A percentile compares a stretch with the other conserved stretches of the same genome.
Conservation (phyloP, 1,284 basidiomycete species). For the Nidula niveotomentosa region DNA sequence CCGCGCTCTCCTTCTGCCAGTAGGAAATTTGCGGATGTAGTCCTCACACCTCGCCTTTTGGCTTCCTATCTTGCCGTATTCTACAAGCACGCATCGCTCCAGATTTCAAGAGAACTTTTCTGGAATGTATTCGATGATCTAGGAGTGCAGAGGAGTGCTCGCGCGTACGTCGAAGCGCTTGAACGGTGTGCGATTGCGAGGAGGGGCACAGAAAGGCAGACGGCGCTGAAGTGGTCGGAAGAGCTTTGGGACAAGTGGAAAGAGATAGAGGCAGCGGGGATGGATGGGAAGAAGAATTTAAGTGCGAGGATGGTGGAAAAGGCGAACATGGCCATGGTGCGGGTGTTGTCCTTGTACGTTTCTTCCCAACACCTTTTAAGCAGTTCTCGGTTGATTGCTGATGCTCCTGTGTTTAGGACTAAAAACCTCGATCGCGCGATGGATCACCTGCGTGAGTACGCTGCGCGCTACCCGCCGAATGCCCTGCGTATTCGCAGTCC, state of each 20-base stretch:
- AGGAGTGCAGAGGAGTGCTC: conserved; percentile 46
- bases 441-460: conserved; percentile 52
- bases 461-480: conserved; percentile 55
- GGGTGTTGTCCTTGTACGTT: conserved; percentile 59
- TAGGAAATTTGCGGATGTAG: conserved; percentile 59
- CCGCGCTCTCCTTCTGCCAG: conserved; percentile 11
- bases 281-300: conserved; percentile 22
- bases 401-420: conserved; percentile 34
- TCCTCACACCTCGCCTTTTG: conserved; percentile 62
- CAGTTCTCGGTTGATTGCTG: conserved; percentile 1
- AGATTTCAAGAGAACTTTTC: conserved; percentile 46
- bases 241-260: conserved; percentile 63
- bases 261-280: conserved; percentile 34
- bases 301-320: conserved; percentile 60
- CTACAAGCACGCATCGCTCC: conserved; percentile 60
- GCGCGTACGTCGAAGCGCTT: conserved; percentile 64
- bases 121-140: conserved; percentile 44
- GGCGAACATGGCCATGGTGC: conserved; percentile 63
- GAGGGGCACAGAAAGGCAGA: conserved; percentile 41
- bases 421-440: conserved; percentile 52
- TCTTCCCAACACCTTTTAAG: conserved; percentile 2
- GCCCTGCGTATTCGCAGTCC: conserved; percentile 33
- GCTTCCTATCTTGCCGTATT: conserved; percentile 85
- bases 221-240: conserved; percentile 49
- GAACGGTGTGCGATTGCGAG: conserved; percentile 59